Conservation (phyloP, 768 basidiomycete species). For the Sistotremastrum suecicum region DNA sequence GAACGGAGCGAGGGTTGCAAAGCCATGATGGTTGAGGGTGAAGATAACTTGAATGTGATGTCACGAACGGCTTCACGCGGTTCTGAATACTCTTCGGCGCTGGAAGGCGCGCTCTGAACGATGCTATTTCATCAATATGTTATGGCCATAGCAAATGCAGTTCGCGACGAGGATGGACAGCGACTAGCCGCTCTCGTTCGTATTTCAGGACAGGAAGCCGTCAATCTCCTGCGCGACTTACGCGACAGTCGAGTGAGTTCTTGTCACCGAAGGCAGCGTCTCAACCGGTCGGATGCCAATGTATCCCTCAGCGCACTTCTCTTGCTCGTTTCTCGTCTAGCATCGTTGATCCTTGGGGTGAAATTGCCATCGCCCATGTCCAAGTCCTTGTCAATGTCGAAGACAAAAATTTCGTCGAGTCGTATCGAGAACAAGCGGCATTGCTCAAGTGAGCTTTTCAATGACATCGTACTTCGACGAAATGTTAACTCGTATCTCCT, state of each 20-base stretch:
- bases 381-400: conserved; percentile 58
- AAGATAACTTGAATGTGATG: no score
- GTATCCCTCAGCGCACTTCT: no score
- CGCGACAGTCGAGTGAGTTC: conserved; percentile 7
- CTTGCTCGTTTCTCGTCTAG: conserved; percentile 10
- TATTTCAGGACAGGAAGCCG: conserved; percentile 3
- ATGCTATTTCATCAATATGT: conserved; percentile 7
- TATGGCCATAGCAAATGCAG: conserved; percentile 6
- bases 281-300: no score
- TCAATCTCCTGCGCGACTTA: conserved; percentile 5
- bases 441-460: conserved; percentile 55
- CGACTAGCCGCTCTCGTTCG: conserved; percentile 2
- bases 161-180: conserved; percentile 5
- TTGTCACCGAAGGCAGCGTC: background rate
- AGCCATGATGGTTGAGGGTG: conserved; percentile 36
- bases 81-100: no score
- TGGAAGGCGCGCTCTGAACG: background rate
- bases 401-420: conserved; percentile 50
- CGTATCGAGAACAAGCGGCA: conserved; percentile 68
- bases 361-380: conserved; percentile 73
- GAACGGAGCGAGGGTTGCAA: conserved; percentile 61
- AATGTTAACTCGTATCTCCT: background rate
- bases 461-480: background rate
- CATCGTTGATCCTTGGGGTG: conserved; percentile 70
- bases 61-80: no score